Evolutionary conservation across 495 filamentous ascomycete genomes (phyloP), one percentile per base, ranked within the genome.

Genomic region (Penicillium salamii): DNA sequence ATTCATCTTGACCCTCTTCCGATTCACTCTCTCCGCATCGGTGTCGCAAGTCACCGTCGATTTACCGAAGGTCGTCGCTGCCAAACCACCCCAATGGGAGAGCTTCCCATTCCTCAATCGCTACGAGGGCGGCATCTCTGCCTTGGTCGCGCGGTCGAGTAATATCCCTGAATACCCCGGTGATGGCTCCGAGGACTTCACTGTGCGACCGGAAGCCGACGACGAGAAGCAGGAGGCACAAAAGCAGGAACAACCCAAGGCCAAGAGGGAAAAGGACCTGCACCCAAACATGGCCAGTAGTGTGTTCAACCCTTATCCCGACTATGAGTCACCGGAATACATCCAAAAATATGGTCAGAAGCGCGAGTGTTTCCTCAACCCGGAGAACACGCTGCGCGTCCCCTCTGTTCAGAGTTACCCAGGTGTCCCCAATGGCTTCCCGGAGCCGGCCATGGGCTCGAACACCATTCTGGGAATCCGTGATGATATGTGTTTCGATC

Each of bases 401-500:
- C 91, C 91, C 8, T 54, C 67, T 4, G 67, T 93, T 41, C 84
- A 83, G 20, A 84, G 84, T 46, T 90, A 86, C 49, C 67, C 79
- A 9, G 91, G 91, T 3, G 78, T 91, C 5, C 82, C 87, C 3
- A 72, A 79, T 36, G 91, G 90, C 0, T 91, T 95, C 65, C 95
- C 93, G 1, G 82, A 90, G 31, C 77, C 88, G 42, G 78, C 88
- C 2, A 81, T 95, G 58, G 93, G 93, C 3, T 90, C 87, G 0
- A 87, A 96, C 62, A 79, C 85, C 4, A 70, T 95, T 35, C 65
- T 97, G 5, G 90, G 85, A 0, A 75, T 96, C 21, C 84, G 83
- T 23, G 83, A 96, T 49, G 88, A 95, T 62, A 78, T 97, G 42
- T 98, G 93, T 72, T 97, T 96, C 68, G 93, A 98, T 44, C 80